A percentile compares a stretch with the other conserved stretches of the same genome.
phyloP scores from a whole-genome alignment of 2,329 filamentous ascomycete species.

The Trichoderma gracile region DNA sequence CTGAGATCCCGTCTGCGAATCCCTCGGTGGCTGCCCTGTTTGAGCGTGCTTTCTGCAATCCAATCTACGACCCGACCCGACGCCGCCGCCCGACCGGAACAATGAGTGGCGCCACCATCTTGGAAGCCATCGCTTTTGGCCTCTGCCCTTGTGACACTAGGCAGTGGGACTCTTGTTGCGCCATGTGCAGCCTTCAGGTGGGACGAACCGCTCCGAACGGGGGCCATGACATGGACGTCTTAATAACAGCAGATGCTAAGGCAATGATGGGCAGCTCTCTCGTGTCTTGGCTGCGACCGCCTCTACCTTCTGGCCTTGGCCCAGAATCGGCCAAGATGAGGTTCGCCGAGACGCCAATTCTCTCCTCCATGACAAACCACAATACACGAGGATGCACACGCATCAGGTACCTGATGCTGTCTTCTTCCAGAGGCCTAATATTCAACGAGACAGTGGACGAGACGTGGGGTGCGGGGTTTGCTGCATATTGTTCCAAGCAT shows the following conservation, averaged over 20 bases:
- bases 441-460: not conserved
- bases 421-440: no score
- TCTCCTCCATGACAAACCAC: not conserved
- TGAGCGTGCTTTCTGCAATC: slow-evolving; percentile 12
- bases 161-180: slow-evolving; percentile 25
- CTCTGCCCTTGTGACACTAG: slow-evolving; percentile 26
- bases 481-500: slow-evolving; percentile 16
- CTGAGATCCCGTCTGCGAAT: not conserved
- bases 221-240: slow-evolving; percentile 11
- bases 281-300: not conserved
- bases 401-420: no score
- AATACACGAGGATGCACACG: no score
- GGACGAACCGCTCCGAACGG: slow-evolving; percentile 30
- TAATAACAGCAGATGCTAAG: not conserved
- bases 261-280: not conserved
- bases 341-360: not conserved
- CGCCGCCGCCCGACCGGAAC: slow-evolving; percentile 26
- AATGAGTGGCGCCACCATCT: slow-evolving; percentile 24
- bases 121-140: slow-evolving; percentile 13
- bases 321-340: not conserved
- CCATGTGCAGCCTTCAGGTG: slow-evolving; percentile 28
- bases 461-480: slow-evolving; percentile 26
- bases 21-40: not conserved
- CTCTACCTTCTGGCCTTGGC: not conserved
- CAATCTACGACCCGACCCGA: slow-evolving; percentile 28